Conservation (phyloP, 305 asterid genomes). For the Fraxinus ornus region DNA sequence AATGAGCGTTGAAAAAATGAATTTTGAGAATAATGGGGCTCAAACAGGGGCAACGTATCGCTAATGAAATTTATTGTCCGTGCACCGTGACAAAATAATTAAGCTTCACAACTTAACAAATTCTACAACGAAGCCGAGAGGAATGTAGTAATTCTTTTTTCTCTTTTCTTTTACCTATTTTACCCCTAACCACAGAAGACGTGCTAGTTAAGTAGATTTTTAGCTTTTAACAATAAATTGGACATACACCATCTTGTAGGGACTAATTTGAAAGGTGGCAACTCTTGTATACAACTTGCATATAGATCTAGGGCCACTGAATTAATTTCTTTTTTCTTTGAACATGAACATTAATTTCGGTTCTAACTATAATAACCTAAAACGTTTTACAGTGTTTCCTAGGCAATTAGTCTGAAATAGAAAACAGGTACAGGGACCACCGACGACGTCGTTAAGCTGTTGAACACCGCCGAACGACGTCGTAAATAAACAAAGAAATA, state of each 20-base stretch:
- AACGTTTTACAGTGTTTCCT: not conserved
- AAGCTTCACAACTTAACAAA: not conserved
- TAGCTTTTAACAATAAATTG: not conserved
- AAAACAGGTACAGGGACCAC: not conserved
- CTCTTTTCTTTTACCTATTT: not conserved
- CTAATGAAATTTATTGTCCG: not conserved
- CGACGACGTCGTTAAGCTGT: not conserved
- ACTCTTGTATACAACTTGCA: not conserved
- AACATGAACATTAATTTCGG: not conserved
- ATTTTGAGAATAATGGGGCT: no score
- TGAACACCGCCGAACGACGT: not conserved
- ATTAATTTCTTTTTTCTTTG: no score
- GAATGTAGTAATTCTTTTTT: not conserved
- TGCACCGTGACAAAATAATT: not conserved
- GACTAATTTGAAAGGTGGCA: not conserved
- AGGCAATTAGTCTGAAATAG: not conserved
- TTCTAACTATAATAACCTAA: no score
- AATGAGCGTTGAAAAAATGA: no score
- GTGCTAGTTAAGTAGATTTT: not conserved
- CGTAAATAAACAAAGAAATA: not conserved
- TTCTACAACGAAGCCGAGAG: not conserved
- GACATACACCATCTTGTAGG: not conserved
- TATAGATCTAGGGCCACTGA: not conserved
- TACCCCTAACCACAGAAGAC: not conserved
- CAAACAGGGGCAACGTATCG: no score